Percentiles rank a stretch among this genome's conserved stretches.
Conservation (phyloP, 169 alveolate genomes). For the Plasmodium malariae region DNA sequence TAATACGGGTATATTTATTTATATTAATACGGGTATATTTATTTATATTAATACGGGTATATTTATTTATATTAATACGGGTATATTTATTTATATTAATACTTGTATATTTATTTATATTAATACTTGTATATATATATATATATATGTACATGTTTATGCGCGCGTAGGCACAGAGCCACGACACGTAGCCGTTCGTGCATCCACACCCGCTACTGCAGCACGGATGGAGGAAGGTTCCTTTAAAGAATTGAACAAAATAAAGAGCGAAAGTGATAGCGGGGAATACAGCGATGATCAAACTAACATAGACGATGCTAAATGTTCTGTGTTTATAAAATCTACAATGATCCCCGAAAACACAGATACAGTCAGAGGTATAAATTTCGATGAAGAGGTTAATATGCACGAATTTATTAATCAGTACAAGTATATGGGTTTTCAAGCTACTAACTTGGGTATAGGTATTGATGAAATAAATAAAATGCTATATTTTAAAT, state of each 20-base stretch:
- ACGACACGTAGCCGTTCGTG: not conserved
- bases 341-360: slow-evolving; percentile 78
- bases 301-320: slow-evolving; percentile 29
- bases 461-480: slow-evolving; percentile 85
- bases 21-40: no score
- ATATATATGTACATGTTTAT: no score
- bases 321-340: slow-evolving; percentile 73
- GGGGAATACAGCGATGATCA: slow-evolving; percentile 33
- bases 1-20: no score
- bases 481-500: slow-evolving; percentile 82
- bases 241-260: slow-evolving; percentile 59
- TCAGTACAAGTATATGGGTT: slow-evolving; percentile 81
- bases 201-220: no score
- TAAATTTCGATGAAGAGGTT: slow-evolving; percentile 78
- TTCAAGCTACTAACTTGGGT: slow-evolving; percentile 88
- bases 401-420: slow-evolving; percentile 78
- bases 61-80: no score
- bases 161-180: no score
- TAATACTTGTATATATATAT: no score
- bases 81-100: no score
- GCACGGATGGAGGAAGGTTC: slow-evolving; percentile 10
- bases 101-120: no score
- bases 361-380: slow-evolving; percentile 79
- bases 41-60: no score
- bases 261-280: slow-evolving; percentile 37